A percentile compares a stretch with the other conserved stretches of the same genome.
These are phyloP conservation scores for Podospora bellae-mahoneyi DNA, from an alignment of 495 filamentous ascomycete species.

Conservation along the genomic window DNA sequence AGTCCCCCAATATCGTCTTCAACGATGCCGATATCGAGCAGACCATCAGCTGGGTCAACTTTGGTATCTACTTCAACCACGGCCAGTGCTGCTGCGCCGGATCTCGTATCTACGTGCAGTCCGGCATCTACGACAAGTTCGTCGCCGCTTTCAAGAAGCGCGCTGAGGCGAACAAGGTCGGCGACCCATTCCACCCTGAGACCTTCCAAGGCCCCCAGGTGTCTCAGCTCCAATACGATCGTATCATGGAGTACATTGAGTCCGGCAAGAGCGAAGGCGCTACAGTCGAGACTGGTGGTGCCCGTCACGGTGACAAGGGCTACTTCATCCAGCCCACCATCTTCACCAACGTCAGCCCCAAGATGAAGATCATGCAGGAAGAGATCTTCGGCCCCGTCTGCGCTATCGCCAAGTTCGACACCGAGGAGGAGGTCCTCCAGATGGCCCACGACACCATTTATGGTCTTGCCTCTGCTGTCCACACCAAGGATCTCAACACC, in stretches of 20 bases:
- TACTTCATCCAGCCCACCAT: slow-evolving; percentile 99
- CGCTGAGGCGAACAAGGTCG: slow-evolving; percentile 76
- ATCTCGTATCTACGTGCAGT: slow-evolving; percentile 93
- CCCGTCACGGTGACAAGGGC: slow-evolving; percentile 81
- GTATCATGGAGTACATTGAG: slow-evolving; percentile 97
- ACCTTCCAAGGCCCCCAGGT: slow-evolving; percentile 99
- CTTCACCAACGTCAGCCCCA: slow-evolving; percentile 79
- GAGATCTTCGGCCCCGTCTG: slow-evolving; percentile 98
- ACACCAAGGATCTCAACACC: slow-evolving; percentile 91
- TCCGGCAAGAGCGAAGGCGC: slow-evolving; percentile 84
- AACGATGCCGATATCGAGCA: slow-evolving; percentile 93
- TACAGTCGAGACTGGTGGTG: slow-evolving; percentile 78
- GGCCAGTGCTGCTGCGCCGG: slow-evolving; percentile 98
- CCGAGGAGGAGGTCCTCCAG: slow-evolving; percentile 77
- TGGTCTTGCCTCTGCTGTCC: slow-evolving; percentile 86
- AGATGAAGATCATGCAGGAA: slow-evolving; percentile 99
- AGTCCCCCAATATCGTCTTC: slow-evolving; percentile 98
- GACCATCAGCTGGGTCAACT: slow-evolving; percentile 97
- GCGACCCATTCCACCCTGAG: slow-evolving; percentile 79
- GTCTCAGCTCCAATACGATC: slow-evolving; percentile 90
- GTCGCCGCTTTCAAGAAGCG: slow-evolving; percentile 82
- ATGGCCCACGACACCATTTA: slow-evolving; percentile 80
- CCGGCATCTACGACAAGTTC: slow-evolving; percentile 95
- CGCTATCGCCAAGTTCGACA: slow-evolving; percentile 90
- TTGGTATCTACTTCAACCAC: slow-evolving; percentile 98